Evolutionary conservation across 1,284 basidiomycete species (phyloP), one percentile per base, ranked within the genome.

Genomic region (Albatrellus sp.): DNA sequence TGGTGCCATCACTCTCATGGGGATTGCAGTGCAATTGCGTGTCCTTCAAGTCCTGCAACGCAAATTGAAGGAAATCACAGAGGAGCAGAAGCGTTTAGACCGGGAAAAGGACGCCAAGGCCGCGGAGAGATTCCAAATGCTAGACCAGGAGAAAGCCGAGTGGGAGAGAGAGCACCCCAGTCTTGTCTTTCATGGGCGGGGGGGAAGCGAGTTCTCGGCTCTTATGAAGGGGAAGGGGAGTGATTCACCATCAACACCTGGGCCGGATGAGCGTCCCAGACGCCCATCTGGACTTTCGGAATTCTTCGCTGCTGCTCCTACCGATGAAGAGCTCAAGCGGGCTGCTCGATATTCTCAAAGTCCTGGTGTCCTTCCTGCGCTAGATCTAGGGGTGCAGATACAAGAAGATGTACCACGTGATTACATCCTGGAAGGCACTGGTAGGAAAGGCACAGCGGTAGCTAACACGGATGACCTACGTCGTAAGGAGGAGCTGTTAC

Each of bases 101-200:
- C 77, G 79, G 52, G 80, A 81, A 55, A 80, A 84, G 28, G 88
- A 91, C 50, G 66, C 75, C 11, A 72, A 77, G 41, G 86, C 90
- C 37, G 80, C 89, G 1, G 75, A 77, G 44, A 70, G 77, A 36
- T 81, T 93, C 59, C 72, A 70, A 19, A 72, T 69, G 40, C 66
- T 90, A 38, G 69, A 77, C 34, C 68, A 70, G 39, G 90, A 96
- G 58, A 78, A 83, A 45, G 75, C 75, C 34, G 75, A 82, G 48
- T 97, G 92, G 93, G 90, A 96, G 58, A 78, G 73, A 52, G 80
- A 88, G 45, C 88, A 94, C 52, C 78, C 86, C 11, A 68, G 70
- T 42, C 60, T 77, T 46, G 55, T 59, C 46, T 75, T 69, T 52
- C 77, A 85, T 57, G 73, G 64, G 20, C 70, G 82, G n/a, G 62